Conservation (phyloP, 1,284 basidiomycete genomes). For the Spongispora temasekensis region DNA sequence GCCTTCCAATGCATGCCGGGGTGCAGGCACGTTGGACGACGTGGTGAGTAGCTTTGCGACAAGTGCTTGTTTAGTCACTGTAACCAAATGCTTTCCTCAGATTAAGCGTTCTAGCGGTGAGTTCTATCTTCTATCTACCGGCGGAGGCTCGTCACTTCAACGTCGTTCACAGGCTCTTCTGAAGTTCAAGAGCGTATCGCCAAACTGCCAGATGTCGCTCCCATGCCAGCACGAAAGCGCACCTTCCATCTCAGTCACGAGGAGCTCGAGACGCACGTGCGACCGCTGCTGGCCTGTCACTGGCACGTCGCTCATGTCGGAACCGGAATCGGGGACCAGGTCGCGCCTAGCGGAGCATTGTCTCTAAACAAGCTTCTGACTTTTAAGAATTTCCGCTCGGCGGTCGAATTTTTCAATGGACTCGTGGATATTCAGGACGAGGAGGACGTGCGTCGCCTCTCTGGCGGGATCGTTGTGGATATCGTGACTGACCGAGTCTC, state of each 20-base stretch:
- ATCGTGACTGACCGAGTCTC: constrained; percentile 3
- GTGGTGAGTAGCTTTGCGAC: constrained; percentile 14
- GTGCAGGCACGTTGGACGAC: constrained; percentile 19
- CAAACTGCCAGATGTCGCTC: constrained; percentile 30
- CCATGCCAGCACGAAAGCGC: constrained; percentile 27
- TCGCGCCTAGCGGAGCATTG: constrained; percentile 11
- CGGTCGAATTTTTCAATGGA: constrained; percentile 32
- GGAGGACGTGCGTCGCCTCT: constrained; percentile 34
- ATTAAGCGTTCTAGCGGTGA: constrained; percentile 24
- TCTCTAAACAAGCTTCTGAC: constrained; percentile 29
- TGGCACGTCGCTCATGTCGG: constrained; percentile 35
- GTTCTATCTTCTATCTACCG: constrained; percentile 2
- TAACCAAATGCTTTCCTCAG: constrained; percentile 6
- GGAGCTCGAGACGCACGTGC: constrained; percentile 36
- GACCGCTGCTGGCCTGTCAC: constrained; percentile 34
- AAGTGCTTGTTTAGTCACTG: not conserved
- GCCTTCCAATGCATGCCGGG: not conserved
- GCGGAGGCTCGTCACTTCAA: not conserved
- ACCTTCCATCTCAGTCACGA: constrained; percentile 32
- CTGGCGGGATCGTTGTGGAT: not conserved
- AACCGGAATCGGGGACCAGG: constrained; percentile 10
- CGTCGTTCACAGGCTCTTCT: constrained; percentile 15
- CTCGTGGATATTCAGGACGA: constrained; percentile 28
- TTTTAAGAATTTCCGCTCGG: constrained; percentile 25
- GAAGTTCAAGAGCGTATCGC: constrained; percentile 15